Evolutionary conservation across 352 stramenopile species (phyloP).

Genomic region (Globisporangium viniferum): DNA sequence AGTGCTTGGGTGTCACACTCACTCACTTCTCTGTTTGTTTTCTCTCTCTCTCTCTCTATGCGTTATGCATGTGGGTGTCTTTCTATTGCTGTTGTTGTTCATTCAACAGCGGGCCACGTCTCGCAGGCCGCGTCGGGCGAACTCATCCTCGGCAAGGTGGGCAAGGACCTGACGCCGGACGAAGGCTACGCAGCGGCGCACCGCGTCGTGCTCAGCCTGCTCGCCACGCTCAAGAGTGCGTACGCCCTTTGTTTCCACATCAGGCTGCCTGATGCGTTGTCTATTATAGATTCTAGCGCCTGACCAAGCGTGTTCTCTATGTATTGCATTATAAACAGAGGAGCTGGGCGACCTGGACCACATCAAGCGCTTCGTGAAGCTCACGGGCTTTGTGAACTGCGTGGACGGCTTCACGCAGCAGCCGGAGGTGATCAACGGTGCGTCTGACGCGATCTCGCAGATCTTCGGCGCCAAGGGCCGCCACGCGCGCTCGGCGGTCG

Average conservation of each 20-base stretch:
- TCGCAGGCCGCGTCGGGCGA: constrained; percentile 38
- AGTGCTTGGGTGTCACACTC: too few species aligned
- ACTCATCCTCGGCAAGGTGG: constrained; percentile 80
- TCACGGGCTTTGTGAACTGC: constrained; percentile 93
- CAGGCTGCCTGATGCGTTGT: neutral
- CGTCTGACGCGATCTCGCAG: constrained; percentile 80
- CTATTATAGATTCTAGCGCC: neutral
- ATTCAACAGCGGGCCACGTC: constrained; percentile 57
- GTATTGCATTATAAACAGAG: constrained; percentile 17
- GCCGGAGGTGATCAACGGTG: constrained; percentile 91
- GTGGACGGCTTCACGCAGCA: constrained; percentile 82
- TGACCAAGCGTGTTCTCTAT: neutral
- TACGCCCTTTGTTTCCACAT: neutral
- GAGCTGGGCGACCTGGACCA: constrained; percentile 82
- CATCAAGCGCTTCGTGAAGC: constrained; percentile 90
- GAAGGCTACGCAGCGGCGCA: constrained; percentile 84
- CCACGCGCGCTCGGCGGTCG: constrained; percentile 89
- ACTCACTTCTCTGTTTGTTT: neutral
- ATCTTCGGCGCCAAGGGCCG: constrained; percentile 72
- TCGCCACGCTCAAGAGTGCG: constrained; percentile 83
- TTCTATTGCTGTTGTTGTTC: neutral
- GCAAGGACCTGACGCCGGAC: constrained; percentile 72
- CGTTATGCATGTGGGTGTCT: too few species aligned
- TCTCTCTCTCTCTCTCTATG: neutral
- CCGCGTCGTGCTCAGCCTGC: constrained; percentile 75